Evolutionary conservation across 495 filamentous ascomycete species (phyloP).

Genomic region (Choiromyces venosus): DNA sequence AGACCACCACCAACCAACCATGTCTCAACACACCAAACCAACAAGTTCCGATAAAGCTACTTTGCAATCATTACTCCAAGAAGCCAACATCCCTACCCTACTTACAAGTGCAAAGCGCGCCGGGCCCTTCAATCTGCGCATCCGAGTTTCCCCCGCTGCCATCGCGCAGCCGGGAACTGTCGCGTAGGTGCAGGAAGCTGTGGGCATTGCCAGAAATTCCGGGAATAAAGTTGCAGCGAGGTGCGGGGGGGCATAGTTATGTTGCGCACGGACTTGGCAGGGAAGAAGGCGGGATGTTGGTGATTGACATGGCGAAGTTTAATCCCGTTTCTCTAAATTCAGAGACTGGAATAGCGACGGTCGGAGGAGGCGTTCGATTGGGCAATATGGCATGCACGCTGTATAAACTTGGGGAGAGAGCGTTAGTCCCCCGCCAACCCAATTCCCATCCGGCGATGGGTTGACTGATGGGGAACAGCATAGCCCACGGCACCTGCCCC

Average conservation of each 20-base stretch:
- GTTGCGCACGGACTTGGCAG: slow-evolving; percentile 52
- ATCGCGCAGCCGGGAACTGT: slow-evolving; percentile 56
- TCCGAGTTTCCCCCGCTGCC: slow-evolving; percentile 55
- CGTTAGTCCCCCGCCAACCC: slow-evolving; percentile 47
- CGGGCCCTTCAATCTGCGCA: slow-evolving; percentile 58
- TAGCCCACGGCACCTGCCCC: slow-evolving; percentile 20
- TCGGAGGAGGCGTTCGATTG: slow-evolving; percentile 60
- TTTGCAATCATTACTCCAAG: too few species aligned
- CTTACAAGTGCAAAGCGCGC: too few species aligned
- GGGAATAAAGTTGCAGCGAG: slow-evolving; percentile 65
- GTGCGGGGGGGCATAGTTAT: slow-evolving; percentile 68
- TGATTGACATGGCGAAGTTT: slow-evolving; percentile 54
- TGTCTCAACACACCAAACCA: too few species aligned
- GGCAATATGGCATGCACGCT: slow-evolving; percentile 56
- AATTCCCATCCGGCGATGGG: slow-evolving; percentile 58
- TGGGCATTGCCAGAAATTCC: too few species aligned
- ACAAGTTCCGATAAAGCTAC: too few species aligned
- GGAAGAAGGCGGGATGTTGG: slow-evolving; percentile 50
- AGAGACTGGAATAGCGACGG: slow-evolving; percentile 54
- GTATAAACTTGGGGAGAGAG: slow-evolving; percentile 56
- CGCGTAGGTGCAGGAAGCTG: slow-evolving; percentile 57
- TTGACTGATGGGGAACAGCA: slow-evolving; percentile 2
- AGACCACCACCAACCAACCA: too few species aligned
- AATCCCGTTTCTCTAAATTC: slow-evolving; percentile 48
- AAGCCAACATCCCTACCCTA: too few species aligned